Evolutionary conservation across 768 basidiomycete species (phyloP), one percentile per base, ranked within the genome.

Genomic region (Kockovaella imperatae): DNA sequence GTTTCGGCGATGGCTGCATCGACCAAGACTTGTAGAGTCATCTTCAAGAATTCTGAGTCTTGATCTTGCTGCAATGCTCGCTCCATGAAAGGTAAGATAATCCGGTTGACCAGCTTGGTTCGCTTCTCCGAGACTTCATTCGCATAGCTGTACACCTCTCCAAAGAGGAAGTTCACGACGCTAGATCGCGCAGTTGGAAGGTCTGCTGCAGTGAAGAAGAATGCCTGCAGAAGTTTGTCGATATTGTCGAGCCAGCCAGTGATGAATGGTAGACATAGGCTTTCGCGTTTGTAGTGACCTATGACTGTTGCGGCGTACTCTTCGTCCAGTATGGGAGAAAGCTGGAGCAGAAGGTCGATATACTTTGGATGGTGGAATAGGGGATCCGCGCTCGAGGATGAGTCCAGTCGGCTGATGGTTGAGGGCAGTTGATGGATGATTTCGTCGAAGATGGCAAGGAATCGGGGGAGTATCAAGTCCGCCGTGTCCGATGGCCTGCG

Each of bases 21-120:
- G 15, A 61, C 57, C 39, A 73, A 56, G 7, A 68, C 62, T 20
- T 49, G 45, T 41, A 69, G 58, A 11, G 69, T 64, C 15, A 53
- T 54, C 42, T 64, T 58, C 32, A 59, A 59, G 36, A 75, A 67
- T n/a, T 52, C 57, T 5, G 62, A 57, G 25, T 72, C 70, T 42
- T 50, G 50, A 49, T 71, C 67, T 15, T 53, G 45, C 34, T 63
- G 48, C 23, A 73, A 50, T 6, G 62, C 64, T 29, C 62, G 50
- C 47, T 74, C 73, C 15, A 72, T 49, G 26, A 74, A 60, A 2
- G 71, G 72, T 23, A 74, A 56, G 36, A 75, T 51, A 31, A 72
- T 65, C 20, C 54, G 32, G 15, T 60, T 56, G 29, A 74, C 63
- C 2, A 74, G 56, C 31, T 60, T 54, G 1, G 51, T 45, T 13